Evolutionary conservation across 1,284 basidiomycete species (phyloP).

Genomic region (Tilletia walkeri): DNA sequence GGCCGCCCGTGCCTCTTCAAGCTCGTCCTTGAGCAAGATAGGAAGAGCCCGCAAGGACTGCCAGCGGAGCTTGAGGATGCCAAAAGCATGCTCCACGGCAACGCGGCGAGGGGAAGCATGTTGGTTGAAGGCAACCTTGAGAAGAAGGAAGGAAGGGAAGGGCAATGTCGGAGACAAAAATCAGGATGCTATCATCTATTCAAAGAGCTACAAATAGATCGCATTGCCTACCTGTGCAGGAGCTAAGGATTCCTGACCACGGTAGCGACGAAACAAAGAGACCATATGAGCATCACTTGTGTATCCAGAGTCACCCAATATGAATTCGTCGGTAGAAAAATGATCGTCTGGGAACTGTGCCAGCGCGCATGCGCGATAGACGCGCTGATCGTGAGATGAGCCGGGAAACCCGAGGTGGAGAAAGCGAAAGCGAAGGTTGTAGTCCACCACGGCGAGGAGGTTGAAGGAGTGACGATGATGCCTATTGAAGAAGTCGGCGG

Average conservation of each 20-base stretch:
- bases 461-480: slow-evolving; percentile 5
- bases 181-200: background rate
- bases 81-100: slow-evolving; percentile 8
- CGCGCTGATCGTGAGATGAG: slow-evolving; percentile 7
- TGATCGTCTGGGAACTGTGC: background rate
- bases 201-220: background rate
- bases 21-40: background rate
- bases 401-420: background rate
- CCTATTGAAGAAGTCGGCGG: slow-evolving; percentile 4
- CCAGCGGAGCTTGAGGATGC: slow-evolving; percentile 2
- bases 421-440: background rate
- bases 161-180: background rate
- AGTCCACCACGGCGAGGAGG: background rate
- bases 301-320: slow-evolving; percentile 6
- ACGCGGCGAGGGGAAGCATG: slow-evolving; percentile 8
- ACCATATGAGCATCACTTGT: background rate
- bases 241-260: background rate
- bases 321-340: background rate
- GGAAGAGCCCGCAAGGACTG: slow-evolving; percentile 3
- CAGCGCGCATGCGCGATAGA: background rate
- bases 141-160: too few relatives aligned
- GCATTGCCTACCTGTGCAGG: background rate
- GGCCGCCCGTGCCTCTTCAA: background rate
- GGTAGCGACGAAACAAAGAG: background rate
- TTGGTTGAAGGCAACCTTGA: slow-evolving; percentile 5